Percentiles rank a stretch among this genome's conserved stretches.
Evolutionary conservation across 140 eudicot species (phyloP).

Genomic region (Bidens hawaiensis): DNA sequence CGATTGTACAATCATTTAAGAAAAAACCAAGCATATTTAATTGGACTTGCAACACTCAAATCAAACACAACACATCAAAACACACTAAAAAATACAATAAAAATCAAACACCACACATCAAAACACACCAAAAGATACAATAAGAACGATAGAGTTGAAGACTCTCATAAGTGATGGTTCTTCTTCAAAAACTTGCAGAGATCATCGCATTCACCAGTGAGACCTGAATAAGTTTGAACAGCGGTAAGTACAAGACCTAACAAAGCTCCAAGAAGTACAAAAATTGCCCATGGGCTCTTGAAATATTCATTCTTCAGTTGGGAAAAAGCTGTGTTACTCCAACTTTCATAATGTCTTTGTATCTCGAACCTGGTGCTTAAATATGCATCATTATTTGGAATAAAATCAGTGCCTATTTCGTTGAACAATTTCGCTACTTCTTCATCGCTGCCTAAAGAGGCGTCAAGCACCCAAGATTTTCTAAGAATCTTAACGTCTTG

Average conservation of each 20-base stretch:
- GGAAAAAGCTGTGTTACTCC: background rate
- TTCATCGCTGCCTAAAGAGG: slow-evolving; percentile 18
- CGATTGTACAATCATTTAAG: no score
- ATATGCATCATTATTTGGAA: slow-evolving; percentile 20
- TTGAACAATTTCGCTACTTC: slow-evolving; percentile 28
- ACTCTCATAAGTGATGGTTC: slow-evolving; percentile 25
- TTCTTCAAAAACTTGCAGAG: slow-evolving; percentile 18
- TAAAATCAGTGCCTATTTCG: slow-evolving; percentile 24
- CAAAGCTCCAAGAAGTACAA: slow-evolving; percentile 29
- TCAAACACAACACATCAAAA: background rate
- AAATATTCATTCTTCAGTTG: slow-evolving; percentile 23
- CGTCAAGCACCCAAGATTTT: slow-evolving; percentile 17
- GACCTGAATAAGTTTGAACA: slow-evolving; percentile 30
- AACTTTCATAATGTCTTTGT: slow-evolving; percentile 16
- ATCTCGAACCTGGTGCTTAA: slow-evolving; percentile 3
- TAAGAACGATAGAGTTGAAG: no score
- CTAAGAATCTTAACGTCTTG: slow-evolving; percentile 28
- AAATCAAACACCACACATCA: no score
- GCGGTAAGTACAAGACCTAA: slow-evolving; percentile 22
- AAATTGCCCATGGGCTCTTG: slow-evolving; percentile 25
- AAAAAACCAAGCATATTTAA: no score
- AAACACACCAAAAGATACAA: background rate
- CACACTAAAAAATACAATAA: no score
- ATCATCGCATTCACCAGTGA: slow-evolving; percentile 15
- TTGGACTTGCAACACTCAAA: background rate